Conservation (phyloP, 176 grass and related monocot species). For the Urochloa ruziziensis region DNA sequence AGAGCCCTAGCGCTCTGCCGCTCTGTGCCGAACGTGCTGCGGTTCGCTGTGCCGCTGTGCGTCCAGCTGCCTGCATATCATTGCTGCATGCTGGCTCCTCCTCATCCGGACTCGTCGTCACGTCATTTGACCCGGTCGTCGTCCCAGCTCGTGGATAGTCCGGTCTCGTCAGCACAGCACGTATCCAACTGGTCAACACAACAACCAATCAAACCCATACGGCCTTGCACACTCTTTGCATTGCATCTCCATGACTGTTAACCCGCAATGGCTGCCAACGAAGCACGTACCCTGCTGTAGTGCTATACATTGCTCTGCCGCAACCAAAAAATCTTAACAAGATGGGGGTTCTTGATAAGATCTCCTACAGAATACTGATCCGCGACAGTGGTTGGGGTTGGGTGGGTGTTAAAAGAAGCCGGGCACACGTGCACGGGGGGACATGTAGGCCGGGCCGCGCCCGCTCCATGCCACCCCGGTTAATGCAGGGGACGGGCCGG, state of each 20-base stretch:
- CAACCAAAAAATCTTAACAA: neutral
- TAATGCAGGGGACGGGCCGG: constrained; percentile 15
- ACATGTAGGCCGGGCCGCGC: neutral
- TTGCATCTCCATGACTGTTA: neutral
- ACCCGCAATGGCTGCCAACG: neutral
- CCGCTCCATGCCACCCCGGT: neutral
- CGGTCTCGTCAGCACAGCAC: neutral
- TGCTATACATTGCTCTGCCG: too few species aligned
- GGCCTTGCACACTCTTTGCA: neutral
- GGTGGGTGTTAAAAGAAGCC: neutral
- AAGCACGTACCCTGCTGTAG: too few species aligned
- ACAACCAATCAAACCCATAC: constrained; percentile 22
- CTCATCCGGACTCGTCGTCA: neutral
- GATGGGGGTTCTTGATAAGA: neutral
- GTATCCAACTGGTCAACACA: neutral
- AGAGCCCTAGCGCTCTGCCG: too few species aligned
- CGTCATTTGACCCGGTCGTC: neutral
- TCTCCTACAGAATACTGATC: neutral
- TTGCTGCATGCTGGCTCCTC: neutral
- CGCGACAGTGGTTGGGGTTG: neutral
- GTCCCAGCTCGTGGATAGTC: too few species aligned
- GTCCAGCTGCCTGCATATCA: neutral
- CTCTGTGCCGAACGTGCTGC: neutral
- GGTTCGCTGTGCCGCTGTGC: neutral
- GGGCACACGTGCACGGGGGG: constrained; percentile 23